Conservation (phyloP, 495 filamentous ascomycete species). For the Talaromyces liani region DNA sequence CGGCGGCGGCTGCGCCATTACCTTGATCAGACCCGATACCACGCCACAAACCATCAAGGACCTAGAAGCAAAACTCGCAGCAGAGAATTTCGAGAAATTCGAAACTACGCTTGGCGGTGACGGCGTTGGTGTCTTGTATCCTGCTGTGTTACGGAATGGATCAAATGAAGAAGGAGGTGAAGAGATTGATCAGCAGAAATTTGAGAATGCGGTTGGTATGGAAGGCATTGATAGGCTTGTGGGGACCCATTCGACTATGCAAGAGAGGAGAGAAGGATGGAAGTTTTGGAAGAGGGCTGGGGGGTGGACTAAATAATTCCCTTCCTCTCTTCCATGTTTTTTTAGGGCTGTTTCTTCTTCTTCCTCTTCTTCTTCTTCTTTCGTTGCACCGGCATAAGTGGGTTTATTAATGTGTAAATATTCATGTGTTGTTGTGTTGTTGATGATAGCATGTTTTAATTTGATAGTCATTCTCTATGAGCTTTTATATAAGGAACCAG, state of each 20-base stretch:
- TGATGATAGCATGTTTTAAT: neutral
- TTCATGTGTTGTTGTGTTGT: neutral
- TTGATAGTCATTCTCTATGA: neutral
- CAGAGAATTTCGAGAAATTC: slow-evolving; percentile 66
- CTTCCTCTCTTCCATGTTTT: neutral
- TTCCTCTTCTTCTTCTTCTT: neutral
- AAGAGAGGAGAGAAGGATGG: slow-evolving; percentile 74
- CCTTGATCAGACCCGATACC: slow-evolving; percentile 53
- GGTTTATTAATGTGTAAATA: neutral
- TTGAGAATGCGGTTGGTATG: slow-evolving; percentile 63
- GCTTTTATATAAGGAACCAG: neutral
- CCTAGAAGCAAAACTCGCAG: slow-evolving; percentile 54
- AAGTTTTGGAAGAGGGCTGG: slow-evolving; percentile 74
- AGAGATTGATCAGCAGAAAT: slow-evolving; percentile 77
- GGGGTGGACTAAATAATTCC: slow-evolving; percentile 2
- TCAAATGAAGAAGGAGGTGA: slow-evolving; percentile 57
- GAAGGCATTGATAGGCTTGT: slow-evolving; percentile 70
- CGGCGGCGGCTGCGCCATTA: slow-evolving; percentile 80
- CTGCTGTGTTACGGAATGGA: slow-evolving; percentile 62
- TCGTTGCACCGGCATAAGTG: neutral
- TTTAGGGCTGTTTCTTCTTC: neutral
- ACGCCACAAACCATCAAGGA: slow-evolving; percentile 14
- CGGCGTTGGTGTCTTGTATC: slow-evolving; percentile 78
- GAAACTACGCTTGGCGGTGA: slow-evolving; percentile 76
- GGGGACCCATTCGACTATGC: slow-evolving; percentile 50